Evolutionary conservation across 345 rosid genomes (phyloP), one percentile per base, ranked within the genome.

Genomic region (Hypericum perforatum): DNA sequence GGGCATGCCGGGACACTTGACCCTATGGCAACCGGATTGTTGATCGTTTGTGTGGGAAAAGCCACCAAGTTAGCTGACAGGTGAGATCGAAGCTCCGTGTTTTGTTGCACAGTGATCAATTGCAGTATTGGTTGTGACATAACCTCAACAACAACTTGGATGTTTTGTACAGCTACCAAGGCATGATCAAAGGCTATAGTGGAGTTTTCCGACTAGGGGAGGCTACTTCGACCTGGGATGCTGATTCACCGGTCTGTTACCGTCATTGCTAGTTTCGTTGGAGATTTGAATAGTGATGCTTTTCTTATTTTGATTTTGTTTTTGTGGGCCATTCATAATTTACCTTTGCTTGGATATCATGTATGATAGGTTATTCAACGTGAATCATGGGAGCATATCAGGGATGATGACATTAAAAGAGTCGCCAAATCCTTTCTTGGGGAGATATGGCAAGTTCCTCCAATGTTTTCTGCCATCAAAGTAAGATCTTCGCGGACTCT

Each of bases 381-480:
- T 40, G 98, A 92, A 61, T 80, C 96, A 40, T 92, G 96, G 96
- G 98, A 92, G 64, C 96, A 92, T 68, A 78, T 92, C 58, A 85
- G 80, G 69, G 96, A 88, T 22, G 83, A 66, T 51, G 86, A 85
- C 67, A 73, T 88, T 40, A 83, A 80, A 70, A 92, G 80, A 75
- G 59, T 90, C 47, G 78, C 73, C 48, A 75, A 78, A 58, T 83
- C 96, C 48, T 85, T 92, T 74, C 56, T 67, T 62, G 98, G 98
- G 57, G 95, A 87, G 73, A 88, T 88, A 76, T 91, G 95, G 95
- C 98, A 92, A 83, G 98, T 92, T 70, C 98, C 98, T 39, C 98
- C 96, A 7, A 92, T 92, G 98, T 92, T 88, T 77, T 92, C 98
- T 47, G 98, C 98, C 15, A 83, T 92, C 60, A 92, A 92, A 71